Percentiles rank a stretch among this genome's conserved stretches.
phyloP scores from a whole-genome alignment of 2,329 filamentous ascomycete genomes.

The Nemania abortiva region DNA sequence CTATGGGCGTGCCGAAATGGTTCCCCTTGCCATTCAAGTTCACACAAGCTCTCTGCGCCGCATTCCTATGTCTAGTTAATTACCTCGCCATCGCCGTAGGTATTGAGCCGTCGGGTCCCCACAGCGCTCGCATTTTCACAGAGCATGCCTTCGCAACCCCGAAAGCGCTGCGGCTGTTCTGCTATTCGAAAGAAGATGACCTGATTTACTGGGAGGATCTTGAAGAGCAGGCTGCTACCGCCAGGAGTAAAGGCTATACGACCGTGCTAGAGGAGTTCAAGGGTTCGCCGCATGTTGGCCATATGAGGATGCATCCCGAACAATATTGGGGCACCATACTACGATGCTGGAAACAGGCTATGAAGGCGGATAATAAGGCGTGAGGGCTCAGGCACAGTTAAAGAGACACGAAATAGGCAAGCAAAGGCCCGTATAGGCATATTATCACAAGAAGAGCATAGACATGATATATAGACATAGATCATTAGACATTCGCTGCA shows the following conservation, averaged over 20 bases:
- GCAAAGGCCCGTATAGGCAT: background rate
- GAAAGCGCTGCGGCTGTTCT: constrained; percentile 62
- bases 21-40: constrained; percentile 64
- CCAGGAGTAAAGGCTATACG: constrained; percentile 61
- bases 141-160: constrained; percentile 52
- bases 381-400: background rate
- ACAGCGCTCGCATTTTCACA: constrained; percentile 55
- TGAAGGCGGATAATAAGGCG: constrained; percentile 36
- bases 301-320: constrained; percentile 67
- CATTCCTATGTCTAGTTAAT: constrained; percentile 56
- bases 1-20: constrained; percentile 60
- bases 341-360: constrained; percentile 46
- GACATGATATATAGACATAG: background rate
- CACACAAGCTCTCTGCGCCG: constrained; percentile 61
- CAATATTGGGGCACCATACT: constrained; percentile 68
- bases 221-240: constrained; percentile 64
- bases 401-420: background rate
- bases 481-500: background rate
- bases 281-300: constrained; percentile 70
- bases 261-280: constrained; percentile 66
- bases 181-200: constrained; percentile 70
- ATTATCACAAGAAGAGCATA: background rate
- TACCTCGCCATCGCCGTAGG: constrained; percentile 54
- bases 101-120: constrained; percentile 56
- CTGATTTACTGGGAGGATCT: constrained; percentile 69